Base-by-base conservation (phyloP, 1,139 yeast species). In the Yamadazyma dushanensis region DNA sequence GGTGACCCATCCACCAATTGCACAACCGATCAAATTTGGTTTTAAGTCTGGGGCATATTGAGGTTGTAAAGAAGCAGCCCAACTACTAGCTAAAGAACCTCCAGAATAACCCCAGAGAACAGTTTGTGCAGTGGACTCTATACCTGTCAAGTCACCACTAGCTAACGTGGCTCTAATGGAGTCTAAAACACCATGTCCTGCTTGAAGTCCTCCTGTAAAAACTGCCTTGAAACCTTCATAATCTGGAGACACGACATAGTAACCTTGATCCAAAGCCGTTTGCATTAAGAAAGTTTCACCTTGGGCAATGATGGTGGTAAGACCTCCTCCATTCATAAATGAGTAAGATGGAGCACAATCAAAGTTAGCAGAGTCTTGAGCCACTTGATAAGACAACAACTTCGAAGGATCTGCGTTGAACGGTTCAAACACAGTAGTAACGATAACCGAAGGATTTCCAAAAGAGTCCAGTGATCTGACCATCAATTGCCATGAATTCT, bases 31-130 rank as follows among this genome's bases (percentile, higher is more conserved):
- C 8, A 63, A 39, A 31, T 54, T 49, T 2, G 38, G 18, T 10
- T 32, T 32, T 29, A 64, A 48, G 9, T 62, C 66, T 2, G 63
- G 60, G 4, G 70, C 66, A 38, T 63, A 64, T 2, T 35, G 27
- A 3, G 63, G 61, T 19, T 57, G 62, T 21, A 61, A 44, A 10
- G 59, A 48, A 5, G 66, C 54, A 2, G 66, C 66, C 69, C 69
- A 64, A 1, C 57, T 55, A 17, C 61, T 44, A 1, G 70, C 63
- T 16, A 61, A 44, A 2, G 66, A 48, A 2, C 70, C 70, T 8
- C 70, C 70, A 4, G 67, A 60, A 41, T 63, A 65, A 0, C 71
- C 71, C 60, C 63, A 61, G 35, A 63, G 31, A 1, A 50, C 56
- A 3, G 56, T 46, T 31, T 53, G 44, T 5, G 67, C 62, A 27